Conservation (phyloP, 73 alveolate species). For the Uronychia binucleata region DNA sequence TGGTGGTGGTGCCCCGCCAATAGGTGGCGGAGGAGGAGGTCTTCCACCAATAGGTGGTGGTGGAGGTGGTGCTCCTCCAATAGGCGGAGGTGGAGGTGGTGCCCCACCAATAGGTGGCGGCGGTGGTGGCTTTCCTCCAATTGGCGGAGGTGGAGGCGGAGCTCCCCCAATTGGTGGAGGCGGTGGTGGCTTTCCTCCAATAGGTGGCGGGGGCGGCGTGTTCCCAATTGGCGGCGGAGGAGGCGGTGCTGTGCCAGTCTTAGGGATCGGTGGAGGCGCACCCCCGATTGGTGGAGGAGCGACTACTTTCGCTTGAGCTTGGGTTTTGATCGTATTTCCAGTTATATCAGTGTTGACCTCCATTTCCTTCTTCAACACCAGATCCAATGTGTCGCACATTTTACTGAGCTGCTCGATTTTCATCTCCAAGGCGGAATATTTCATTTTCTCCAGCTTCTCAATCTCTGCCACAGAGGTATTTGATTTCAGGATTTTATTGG, state of each 20-base stretch:
- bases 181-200: slow-evolving; percentile 30
- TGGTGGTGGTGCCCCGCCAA: slow-evolving; percentile 3
- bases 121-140: not conserved
- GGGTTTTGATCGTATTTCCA: slow-evolving; percentile 7
- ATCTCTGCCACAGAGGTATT: not conserved
- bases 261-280: slow-evolving; percentile 3
- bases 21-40: slow-evolving; percentile 30
- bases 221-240: slow-evolving; percentile 32
- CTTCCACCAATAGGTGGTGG: slow-evolving; percentile 25
- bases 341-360: slow-evolving; percentile 24
- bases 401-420: slow-evolving; percentile 20
- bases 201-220: slow-evolving; percentile 26
- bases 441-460: slow-evolving; percentile 17
- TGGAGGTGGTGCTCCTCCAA: slow-evolving; percentile 4
- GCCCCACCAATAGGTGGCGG: not conserved
- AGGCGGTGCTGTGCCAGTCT: not conserved
- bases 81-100: slow-evolving; percentile 42
- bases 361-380: slow-evolving; percentile 14
- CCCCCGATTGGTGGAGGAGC: not conserved
- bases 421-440: slow-evolving; percentile 18
- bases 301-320: not conserved
- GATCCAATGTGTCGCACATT: slow-evolving; percentile 43
- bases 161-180: slow-evolving; percentile 1
- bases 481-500: not conserved
- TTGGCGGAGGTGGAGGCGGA: slow-evolving; percentile 34